Conservation (phyloP, 495 filamentous ascomycete species). For the Oidiodendron maius region DNA sequence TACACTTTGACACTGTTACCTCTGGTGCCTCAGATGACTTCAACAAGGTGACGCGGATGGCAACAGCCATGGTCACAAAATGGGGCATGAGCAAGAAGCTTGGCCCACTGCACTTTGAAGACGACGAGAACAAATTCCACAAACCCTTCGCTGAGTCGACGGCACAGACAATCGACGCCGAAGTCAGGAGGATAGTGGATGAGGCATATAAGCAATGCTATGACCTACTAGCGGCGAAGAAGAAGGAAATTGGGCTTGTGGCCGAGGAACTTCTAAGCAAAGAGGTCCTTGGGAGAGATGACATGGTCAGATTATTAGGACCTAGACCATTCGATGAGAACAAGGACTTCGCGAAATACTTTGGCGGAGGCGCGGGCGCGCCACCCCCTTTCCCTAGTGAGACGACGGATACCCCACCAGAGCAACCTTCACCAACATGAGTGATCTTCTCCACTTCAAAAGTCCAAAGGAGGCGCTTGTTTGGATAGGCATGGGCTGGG, state of each 20-base stretch:
- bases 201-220: conserved; percentile 88
- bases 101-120: conserved; percentile 84
- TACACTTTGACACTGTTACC: conserved; percentile 94
- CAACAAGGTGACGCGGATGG: conserved; percentile 96
- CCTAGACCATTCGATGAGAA: conserved; percentile 75
- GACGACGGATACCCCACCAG: conserved; percentile 28
- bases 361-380: conserved; percentile 50
- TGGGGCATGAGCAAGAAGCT: conserved; percentile 96
- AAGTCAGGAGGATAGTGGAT: conserved; percentile 85
- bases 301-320: conserved; percentile 83
- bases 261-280: conserved; percentile 90
- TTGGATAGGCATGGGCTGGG: not conserved
- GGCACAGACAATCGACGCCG: conserved; percentile 80
- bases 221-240: conserved; percentile 75
- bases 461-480: not conserved
- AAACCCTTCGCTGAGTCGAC: conserved; percentile 97
- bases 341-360: conserved; percentile 90
- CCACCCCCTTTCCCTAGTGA: conserved; percentile 51
- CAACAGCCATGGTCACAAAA: conserved; percentile 93
- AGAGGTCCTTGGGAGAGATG: conserved; percentile 85
- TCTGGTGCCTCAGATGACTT: conserved; percentile 94
- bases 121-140: conserved; percentile 68
- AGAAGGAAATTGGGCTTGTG: conserved; percentile 79
- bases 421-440: not conserved
- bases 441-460: not conserved